Conservation (phyloP, 306 rosid species). For the Inga laurina region DNA sequence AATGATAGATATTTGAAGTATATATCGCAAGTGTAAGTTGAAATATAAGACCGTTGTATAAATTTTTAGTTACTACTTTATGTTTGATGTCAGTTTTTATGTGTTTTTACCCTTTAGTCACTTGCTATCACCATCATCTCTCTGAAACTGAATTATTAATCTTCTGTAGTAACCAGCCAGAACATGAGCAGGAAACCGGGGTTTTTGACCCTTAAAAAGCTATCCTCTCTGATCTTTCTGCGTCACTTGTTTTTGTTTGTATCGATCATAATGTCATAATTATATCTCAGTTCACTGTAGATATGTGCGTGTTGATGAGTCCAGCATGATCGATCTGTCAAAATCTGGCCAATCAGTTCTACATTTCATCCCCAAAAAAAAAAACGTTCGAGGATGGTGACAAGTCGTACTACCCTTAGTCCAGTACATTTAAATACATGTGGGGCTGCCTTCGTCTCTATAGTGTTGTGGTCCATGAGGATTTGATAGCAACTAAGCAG, state of each 20-base stretch:
- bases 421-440: constrained; percentile 12
- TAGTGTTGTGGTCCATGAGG: constrained; percentile 10
- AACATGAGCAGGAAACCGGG: not conserved
- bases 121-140: not conserved
- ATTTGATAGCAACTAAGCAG: not conserved
- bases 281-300: constrained; percentile 27
- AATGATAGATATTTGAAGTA: not conserved
- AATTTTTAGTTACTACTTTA: not conserved
- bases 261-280: not conserved
- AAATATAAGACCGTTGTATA: not conserved
- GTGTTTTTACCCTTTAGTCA: not conserved
- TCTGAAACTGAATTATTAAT: not conserved
- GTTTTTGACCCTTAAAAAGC: not conserved
- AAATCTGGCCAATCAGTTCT: not conserved
- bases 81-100: not conserved
- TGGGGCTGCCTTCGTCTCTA: not conserved
- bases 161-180: not conserved
- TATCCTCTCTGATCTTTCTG: not conserved
- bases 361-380: not conserved
- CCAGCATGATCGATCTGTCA: not conserved
- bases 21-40: not conserved
- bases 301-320: constrained; percentile 34
- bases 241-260: not conserved
- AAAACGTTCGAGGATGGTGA: constrained; percentile 34
- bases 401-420: constrained; percentile 17